Conservation (phyloP, 768 basidiomycete species). For the Mycena alexandri region DNA sequence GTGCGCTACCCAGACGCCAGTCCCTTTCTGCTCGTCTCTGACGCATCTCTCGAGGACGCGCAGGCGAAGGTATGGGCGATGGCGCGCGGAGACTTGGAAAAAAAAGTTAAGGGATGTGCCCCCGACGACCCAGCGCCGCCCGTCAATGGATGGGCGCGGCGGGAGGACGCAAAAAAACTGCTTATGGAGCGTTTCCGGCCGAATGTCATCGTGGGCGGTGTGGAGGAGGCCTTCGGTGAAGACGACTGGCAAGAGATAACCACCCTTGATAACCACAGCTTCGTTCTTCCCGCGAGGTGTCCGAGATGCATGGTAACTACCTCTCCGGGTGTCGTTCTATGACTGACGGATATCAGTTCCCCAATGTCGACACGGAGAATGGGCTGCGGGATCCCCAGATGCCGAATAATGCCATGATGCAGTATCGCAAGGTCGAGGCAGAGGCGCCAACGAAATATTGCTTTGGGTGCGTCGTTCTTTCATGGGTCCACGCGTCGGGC, state of each 20-base stretch:
- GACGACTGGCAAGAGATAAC: slow-evolving; percentile 39
- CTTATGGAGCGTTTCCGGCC: slow-evolving; percentile 37
- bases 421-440: slow-evolving; percentile 36
- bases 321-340: background rate
- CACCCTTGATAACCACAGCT: slow-evolving; percentile 16
- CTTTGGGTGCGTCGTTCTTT: slow-evolving; percentile 24
- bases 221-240: slow-evolving; percentile 34
- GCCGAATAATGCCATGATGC: slow-evolving; percentile 39
- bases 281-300: slow-evolving; percentile 31
- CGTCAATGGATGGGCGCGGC: slow-evolving; percentile 26
- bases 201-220: slow-evolving; percentile 33
- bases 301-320: slow-evolving; percentile 34
- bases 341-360: slow-evolving; percentile 15
- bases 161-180: slow-evolving; percentile 25
- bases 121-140: slow-evolving; percentile 26
- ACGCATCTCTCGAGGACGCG: slow-evolving; percentile 33
- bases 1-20: slow-evolving; percentile 35
- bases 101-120: slow-evolving; percentile 25
- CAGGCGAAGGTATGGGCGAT: slow-evolving; percentile 35
- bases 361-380: slow-evolving; percentile 36
- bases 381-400: slow-evolving; percentile 34
- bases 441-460: slow-evolving; percentile 31
- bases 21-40: slow-evolving; percentile 36
- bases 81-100: slow-evolving; percentile 26
- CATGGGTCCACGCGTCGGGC: background rate